Evolutionary conservation across 2,329 filamentous ascomycete genomes (phyloP), one percentile per base, ranked within the genome.

Genomic region (Dendrostoma leiphaemia): DNA sequence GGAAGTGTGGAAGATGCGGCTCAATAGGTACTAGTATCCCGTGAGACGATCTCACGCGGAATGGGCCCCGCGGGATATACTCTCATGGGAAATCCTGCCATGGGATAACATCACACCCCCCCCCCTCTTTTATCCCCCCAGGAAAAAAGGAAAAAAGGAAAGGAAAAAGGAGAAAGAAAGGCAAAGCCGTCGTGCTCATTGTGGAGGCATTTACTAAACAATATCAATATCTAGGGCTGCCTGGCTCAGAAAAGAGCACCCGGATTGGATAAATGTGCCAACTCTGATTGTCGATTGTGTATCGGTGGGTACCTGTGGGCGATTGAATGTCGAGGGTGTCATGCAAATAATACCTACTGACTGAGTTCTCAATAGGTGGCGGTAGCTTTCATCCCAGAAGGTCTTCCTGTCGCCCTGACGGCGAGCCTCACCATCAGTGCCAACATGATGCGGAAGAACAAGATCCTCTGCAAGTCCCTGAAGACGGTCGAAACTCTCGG

Each of bases 401-500:
- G 87, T 6, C 72, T 90, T 0, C 86, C 87, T 0, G 85, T 90
- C 48, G 86, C 86, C 0, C 71, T 90, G 32, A 87, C 86, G 0
- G 82, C 84, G 1, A 87, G 84, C 17, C 74, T 92, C 59, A 91
- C 88, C 0, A 91, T 92, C 56, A 86, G 83, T 1, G 88, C 89
- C 19, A 89, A 87, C 59, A 79, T 89, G 61, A 91, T 92, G 89
- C 79, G 79, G 59, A 85, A 86, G 70, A 86, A 91, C 67, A 87
- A 88, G 64, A 84, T 91, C 40, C 78, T 91, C 8, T 91, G 88
- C 82, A 91, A 91, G 71, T 89, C 85, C 0, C 75, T 92, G 44
- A 89, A 89, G 70, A 91, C 88, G 0, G 87, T 90, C 0, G 88
- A 91, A 69, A 91, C 88, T 0, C 77, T 91, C 0, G 88, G 88